phyloP scores from a whole-genome alignment of 768 basidiomycete genomes.

The Suillus lakei region DNA sequence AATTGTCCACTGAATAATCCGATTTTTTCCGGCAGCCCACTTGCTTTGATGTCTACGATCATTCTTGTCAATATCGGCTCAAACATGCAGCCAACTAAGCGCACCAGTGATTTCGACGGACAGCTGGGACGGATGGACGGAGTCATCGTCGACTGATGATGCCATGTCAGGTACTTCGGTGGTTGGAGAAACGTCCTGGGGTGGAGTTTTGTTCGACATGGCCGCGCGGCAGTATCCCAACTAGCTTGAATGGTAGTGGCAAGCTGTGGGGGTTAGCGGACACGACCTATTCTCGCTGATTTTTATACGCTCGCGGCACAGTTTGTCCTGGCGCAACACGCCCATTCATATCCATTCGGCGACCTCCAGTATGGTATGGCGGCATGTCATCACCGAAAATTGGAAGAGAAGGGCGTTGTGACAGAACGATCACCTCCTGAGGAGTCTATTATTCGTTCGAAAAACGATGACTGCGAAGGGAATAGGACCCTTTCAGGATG shows the following conservation, averaged over 20 bases:
- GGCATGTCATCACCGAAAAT: not conserved
- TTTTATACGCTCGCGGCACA: not conserved
- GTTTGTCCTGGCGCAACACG: not conserved
- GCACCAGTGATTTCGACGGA: slow-evolving; percentile 34
- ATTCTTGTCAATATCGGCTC: not conserved
- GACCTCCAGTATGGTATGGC: slow-evolving; percentile 3
- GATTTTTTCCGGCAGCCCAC: slow-evolving; percentile 36
- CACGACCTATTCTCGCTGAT: not conserved
- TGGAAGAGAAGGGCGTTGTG: slow-evolving; percentile 5
- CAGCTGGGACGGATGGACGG: slow-evolving; percentile 16
- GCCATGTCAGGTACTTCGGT: not conserved
- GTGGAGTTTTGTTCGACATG: not conserved
- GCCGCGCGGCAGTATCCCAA: not conserved
- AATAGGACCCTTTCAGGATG: not conserved
- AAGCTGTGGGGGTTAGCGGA: not conserved
- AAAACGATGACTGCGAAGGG: not conserved
- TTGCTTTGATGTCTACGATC: slow-evolving; percentile 37
- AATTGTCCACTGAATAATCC: slow-evolving; percentile 34
- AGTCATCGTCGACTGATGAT: not conserved
- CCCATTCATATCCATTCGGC: slow-evolving; percentile 3
- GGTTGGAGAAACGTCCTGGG: not conserved
- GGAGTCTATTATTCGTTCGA: not conserved
- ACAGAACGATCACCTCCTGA: slow-evolving; percentile 6
- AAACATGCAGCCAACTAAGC: not conserved
- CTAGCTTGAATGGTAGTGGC: not conserved